These are phyloP conservation scores for Nakazawaea ernobii DNA, from an alignment of 805 yeast genomes.

Conservation along the genomic window DNA sequence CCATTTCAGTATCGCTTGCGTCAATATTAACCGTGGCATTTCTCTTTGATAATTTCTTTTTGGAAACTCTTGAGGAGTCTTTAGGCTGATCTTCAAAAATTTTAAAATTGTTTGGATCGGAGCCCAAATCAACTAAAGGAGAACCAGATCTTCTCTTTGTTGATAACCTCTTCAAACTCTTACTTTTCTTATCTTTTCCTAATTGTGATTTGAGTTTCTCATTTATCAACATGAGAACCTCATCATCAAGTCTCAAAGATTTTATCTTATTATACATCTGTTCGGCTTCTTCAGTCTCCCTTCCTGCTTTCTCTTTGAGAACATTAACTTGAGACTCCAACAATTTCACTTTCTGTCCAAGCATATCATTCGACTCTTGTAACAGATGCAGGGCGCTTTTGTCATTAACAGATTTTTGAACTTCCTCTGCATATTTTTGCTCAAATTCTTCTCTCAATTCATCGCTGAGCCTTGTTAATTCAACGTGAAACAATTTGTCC, in stretches of 20 bases:
- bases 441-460: constrained; percentile 1
- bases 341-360: constrained; percentile 5
- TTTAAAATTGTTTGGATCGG: background rate
- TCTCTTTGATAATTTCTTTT: background rate
- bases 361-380: background rate
- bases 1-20: constrained; percentile 1
- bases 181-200: background rate
- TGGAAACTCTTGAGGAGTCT: background rate
- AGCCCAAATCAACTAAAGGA: background rate
- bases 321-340: constrained; percentile 3
- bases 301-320: background rate
- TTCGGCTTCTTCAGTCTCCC: background rate
- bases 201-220: constrained; percentile 1
- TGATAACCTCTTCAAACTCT: background rate
- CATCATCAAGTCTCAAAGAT: constrained; percentile 5
- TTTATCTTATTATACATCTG: constrained; percentile 5
- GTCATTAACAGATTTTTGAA: background rate
- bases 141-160: background rate
- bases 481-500: constrained; percentile 5
- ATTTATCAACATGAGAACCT: constrained; percentile 3
- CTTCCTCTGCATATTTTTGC: background rate
- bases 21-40: background rate
- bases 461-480: background rate
- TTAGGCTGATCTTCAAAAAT: constrained; percentile 1
- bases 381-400: background rate